Evolutionary conservation across 805 yeast species (phyloP), one percentile per base, ranked within the genome.

Genomic region (Tetrapisispora fleetii): DNA sequence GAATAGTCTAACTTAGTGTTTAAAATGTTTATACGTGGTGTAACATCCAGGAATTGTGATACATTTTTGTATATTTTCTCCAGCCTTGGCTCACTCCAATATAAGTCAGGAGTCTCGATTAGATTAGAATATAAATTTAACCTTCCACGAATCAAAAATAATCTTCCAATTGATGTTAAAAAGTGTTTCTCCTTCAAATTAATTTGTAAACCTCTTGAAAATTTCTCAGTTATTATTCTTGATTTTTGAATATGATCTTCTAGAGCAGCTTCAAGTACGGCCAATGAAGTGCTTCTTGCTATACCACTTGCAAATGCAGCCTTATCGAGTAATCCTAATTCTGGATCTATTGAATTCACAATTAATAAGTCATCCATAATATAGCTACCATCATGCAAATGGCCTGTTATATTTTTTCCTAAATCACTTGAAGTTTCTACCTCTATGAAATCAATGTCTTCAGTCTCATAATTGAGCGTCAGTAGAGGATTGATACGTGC

Each of bases 231-330:
- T 41, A 85, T 78, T 30, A 69, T 68, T 55, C 81, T 77, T 1
- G 95, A 82, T 46, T 77, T 62, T 35, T 63, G 67, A n/a, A 86
- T 76, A 57, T 83, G 85, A 27, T 74, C 68, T 54, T 89, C 96
- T 39, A 88, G 68, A 4, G 82, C 73, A 24, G 75, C 72, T 63
- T 90, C 97, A 37, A 90, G 64, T 1, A 88, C 80, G 0, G 95
- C 89, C 40, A 90, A 70, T 59, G 93, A 77, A 0, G 97, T 89
- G 2, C 95, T 85, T 55, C 96, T 68, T 0, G 96, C 83, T 32
- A 90, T 68, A 0, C 96, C 96, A 47, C 86, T 81, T 1, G 95
- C 83, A 64, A 89, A 89, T 0, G 96, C 96, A 10, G 89, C 84
- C 67, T 83, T 87, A 58, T 88, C 95, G 37, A 85, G 67, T 35